These are phyloP conservation scores for sunflower (Helianthus annuus) DNA, from an alignment of 129 eudicot genomes.

Conservation along the genomic window HanXRQr2.0-SUNRISE NC_035447.2:106891733-106892232, in stretches of 20 bases:
- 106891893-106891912: background rate
- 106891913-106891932: background rate
- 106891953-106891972: background rate
- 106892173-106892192: slow-evolving; percentile 33
- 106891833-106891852: too few species aligned
- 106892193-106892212: slow-evolving; percentile 29
- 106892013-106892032: background rate
- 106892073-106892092: background rate
- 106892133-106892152: slow-evolving; percentile 39
- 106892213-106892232: slow-evolving; percentile 38
- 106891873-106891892: background rate
- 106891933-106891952: background rate
- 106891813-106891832: too few species aligned
- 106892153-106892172: slow-evolving; percentile 36
- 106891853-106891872: too few species aligned
- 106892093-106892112: slow-evolving; percentile 38
- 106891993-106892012: background rate
- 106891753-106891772: too few species aligned
- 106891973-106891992: background rate
- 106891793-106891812: too few species aligned
- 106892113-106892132: slow-evolving; percentile 39
- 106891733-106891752: too few species aligned
- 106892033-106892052: background rate
- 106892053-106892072: background rate
- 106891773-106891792: too few species aligned